Evolutionary conservation across 2,329 filamentous ascomycete genomes (phyloP), one percentile per base, ranked within the genome.

Genomic region (Elsinoe ampelina): DNA sequence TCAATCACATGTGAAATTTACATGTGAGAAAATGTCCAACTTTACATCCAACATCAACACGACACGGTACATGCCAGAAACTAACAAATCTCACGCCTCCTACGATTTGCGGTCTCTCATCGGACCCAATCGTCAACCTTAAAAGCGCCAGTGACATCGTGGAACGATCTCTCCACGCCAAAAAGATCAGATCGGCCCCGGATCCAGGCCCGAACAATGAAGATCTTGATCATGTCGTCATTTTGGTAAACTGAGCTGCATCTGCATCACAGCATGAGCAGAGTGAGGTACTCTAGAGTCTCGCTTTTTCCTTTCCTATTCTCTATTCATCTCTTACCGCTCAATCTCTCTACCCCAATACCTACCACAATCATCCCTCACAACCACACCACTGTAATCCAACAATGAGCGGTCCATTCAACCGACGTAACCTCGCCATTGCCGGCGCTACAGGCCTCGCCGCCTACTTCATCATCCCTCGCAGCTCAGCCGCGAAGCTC

Each of bases 341-440:
- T 32, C 15, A 8, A 43, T 30, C n/a, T 34, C 10, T 55, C 5
- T 22, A 22, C 19, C n/a, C 10, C 20, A 30, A 15, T 5, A 15
- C 26, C 3, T 8, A 30, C 26, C 26, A 30, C 26, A 30, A 2
- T 8, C 26, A 30, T 30, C 26, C 26, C 7, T 2, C 26, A 30
- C 26, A 30, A 30, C 8, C 26, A 30, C 26, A 30, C 26, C 7
- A 35, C 3, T 19, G 15, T 17, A 38, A 26, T 39, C 15, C n/a
- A 34, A 52, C 38, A 42, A 60, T 60, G 59, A 57, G 57, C 56
- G 58, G 61, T 58, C 63, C 47, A 51, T 58, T 66, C 36, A 63
- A 61, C 56, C 63, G 64, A 22, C 63, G 66, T 35, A 69, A 70
- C 60, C 52, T 68, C 34, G 61, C 62, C 57, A 64, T 68, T 48